These are phyloP conservation scores for Trichoderma polysporum DNA, from an alignment of 2,329 filamentous ascomycete species.

Conservation along the genomic window DNA sequence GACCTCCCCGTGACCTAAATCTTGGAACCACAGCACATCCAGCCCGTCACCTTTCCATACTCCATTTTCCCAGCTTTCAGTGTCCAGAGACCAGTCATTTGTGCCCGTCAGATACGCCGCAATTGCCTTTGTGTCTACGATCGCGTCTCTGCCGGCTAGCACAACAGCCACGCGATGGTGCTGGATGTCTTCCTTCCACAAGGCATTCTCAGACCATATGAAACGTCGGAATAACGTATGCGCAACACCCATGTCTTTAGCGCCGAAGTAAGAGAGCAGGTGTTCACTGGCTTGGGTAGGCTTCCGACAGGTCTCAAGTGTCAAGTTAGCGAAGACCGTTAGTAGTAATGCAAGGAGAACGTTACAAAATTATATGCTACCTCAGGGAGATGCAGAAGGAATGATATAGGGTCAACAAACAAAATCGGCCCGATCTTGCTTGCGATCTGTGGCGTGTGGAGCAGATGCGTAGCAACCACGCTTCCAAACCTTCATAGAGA, in stretches of 20 bases:
- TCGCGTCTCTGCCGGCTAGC: too few species aligned
- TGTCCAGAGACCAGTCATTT: slow-evolving; percentile 27
- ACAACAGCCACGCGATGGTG: too few species aligned
- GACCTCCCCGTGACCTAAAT: slow-evolving; percentile 57
- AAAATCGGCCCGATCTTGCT: slow-evolving; percentile 44
- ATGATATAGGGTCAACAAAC: too few species aligned
- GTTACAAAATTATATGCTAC: too few species aligned
- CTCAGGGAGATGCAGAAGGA: too few species aligned
- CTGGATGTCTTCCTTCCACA: too few species aligned
- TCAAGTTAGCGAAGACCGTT: slow-evolving; percentile 18
- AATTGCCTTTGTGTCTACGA: too few species aligned
- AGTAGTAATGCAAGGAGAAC: background rate
- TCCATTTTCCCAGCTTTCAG: slow-evolving; percentile 23
- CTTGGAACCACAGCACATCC: slow-evolving; percentile 54
- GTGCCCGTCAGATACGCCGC: too few species aligned
- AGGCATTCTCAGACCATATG: slow-evolving; percentile 62
- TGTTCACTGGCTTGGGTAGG: slow-evolving; percentile 55
- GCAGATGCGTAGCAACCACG: slow-evolving; percentile 55
- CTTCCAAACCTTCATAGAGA: slow-evolving; percentile 47
- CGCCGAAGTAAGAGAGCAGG: slow-evolving; percentile 60
- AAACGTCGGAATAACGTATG: slow-evolving; percentile 59
- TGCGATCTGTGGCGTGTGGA: slow-evolving; percentile 41
- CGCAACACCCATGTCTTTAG: slow-evolving; percentile 57
- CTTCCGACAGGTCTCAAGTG: slow-evolving; percentile 36
- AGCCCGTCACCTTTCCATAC: slow-evolving; percentile 41